A percentile compares a stretch with the other conserved stretches of the same genome.
Evolutionary conservation across 2,329 filamentous ascomycete species (phyloP).

Genomic region (Cladorrhinum sp.): DNA sequence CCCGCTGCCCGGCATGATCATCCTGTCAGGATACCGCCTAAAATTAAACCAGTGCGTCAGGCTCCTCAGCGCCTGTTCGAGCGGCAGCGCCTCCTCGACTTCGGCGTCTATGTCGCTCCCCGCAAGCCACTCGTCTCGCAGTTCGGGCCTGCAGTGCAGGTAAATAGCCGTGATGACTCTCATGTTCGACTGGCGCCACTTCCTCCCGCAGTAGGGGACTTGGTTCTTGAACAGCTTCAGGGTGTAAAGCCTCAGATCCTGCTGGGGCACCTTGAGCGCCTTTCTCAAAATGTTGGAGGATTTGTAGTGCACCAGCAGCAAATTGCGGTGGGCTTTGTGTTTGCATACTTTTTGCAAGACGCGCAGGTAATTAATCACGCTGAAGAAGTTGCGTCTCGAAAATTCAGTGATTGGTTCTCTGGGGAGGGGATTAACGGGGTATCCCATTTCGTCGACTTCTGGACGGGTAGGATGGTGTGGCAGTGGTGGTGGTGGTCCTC

Average conservation of each 20-base stretch:
- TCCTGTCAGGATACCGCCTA: conserved; percentile 73
- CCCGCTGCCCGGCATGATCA: conserved; percentile 55
- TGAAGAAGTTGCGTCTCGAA: conserved; percentile 93
- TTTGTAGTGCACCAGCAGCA: conserved; percentile 94
- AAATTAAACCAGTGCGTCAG: conserved; percentile 95
- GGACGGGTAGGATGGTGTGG: conserved; percentile 38
- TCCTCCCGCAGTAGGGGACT: conserved; percentile 94
- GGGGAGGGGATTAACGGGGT: conserved; percentile 68
- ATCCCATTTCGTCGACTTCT: conserved; percentile 83
- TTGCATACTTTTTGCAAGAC: conserved; percentile 98
- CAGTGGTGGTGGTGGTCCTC: neutral
- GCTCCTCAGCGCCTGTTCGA: conserved; percentile 85
- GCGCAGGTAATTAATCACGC: conserved; percentile 89
- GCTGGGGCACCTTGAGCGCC: conserved; percentile 84
- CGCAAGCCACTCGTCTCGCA: conserved; percentile 91
- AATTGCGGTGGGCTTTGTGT: conserved; percentile 88
- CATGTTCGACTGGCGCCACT: conserved; percentile 99
- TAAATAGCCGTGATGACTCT: conserved; percentile 97
- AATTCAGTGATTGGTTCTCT: conserved; percentile 79
- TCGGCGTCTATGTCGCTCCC: conserved; percentile 90
- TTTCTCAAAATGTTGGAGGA: conserved; percentile 89
- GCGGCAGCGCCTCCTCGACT: conserved; percentile 85
- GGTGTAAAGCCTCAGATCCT: conserved; percentile 83
- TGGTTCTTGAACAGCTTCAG: conserved; percentile 98
- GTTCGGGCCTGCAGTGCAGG: conserved; percentile 84